phyloP scores from a whole-genome alignment of 1,284 basidiomycete species.

The Trametes versicolor region DNA sequence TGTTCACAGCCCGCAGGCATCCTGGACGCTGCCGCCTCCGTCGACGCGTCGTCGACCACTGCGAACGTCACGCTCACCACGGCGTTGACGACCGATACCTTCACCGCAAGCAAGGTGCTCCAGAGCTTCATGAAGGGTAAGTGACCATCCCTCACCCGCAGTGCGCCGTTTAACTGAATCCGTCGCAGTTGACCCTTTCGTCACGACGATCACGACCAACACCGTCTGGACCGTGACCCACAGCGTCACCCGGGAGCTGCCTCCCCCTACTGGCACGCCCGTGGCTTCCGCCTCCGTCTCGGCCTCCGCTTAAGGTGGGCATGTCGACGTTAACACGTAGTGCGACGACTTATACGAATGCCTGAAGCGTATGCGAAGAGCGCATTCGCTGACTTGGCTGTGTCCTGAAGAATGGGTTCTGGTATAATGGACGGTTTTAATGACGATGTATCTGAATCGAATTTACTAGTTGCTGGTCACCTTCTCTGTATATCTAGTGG shows the following conservation, averaged over 20 bases:
- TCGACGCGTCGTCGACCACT: background rate
- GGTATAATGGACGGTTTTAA: no score
- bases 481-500: no score
- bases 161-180: background rate
- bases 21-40: no score
- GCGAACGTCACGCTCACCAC: slow-evolving; percentile 22
- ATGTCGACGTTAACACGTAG: no score
- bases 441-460: no score
- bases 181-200: slow-evolving; percentile 24
- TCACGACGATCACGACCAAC: slow-evolving; percentile 28
- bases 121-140: slow-evolving; percentile 28
- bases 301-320: background rate
- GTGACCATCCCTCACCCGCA: background rate
- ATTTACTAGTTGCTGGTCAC: no score
- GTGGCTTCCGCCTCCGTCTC: slow-evolving; percentile 4
- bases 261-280: background rate
- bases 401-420: no score
- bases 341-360: background rate
- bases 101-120: slow-evolving; percentile 28
- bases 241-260: slow-evolving; percentile 23
- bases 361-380: no score
- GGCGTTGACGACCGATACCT: slow-evolving; percentile 29
- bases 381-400: no score
- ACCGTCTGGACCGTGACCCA: slow-evolving; percentile 30
- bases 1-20: slow-evolving; percentile 1